Evolutionary conservation across 2,329 filamentous ascomycete species (phyloP).

Genomic region (Talaromyces piceae): DNA sequence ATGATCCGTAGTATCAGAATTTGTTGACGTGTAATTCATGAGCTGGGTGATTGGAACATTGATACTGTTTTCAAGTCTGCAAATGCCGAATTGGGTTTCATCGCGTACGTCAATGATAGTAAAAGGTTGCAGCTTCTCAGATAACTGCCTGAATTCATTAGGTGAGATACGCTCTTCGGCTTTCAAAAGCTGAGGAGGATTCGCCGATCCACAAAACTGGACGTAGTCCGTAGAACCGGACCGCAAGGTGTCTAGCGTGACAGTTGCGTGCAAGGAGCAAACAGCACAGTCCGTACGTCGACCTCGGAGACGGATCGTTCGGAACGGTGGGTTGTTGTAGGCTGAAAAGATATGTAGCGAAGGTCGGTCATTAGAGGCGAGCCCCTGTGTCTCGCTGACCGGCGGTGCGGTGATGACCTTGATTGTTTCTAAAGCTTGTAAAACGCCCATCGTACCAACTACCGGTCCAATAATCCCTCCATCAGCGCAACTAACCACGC

Average conservation of each 20-base stretch:
- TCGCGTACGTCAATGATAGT: conserved; percentile 74
- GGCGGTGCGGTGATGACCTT: conserved; percentile 59
- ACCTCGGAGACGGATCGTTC: conserved; percentile 65
- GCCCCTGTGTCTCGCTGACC: conserved; percentile 11
- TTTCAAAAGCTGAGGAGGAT: conserved; percentile 49
- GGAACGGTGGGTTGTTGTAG: conserved; percentile 49
- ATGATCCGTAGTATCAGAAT: neutral
- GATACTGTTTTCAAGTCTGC: conserved; percentile 64
- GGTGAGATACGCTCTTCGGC: conserved; percentile 63
- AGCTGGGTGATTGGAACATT: conserved; percentile 46
- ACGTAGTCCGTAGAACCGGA: conserved; percentile 71
- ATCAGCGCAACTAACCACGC: conserved; percentile 79
- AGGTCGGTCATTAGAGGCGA: conserved; percentile 11
- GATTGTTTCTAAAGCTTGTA: conserved; percentile 84
- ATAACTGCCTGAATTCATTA: conserved; percentile 45
- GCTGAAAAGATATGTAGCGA: conserved; percentile 38
- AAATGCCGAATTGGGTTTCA: conserved; percentile 75
- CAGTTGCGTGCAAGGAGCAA: conserved; percentile 57
- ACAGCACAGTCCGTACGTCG: conserved; percentile 65
- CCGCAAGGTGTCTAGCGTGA: conserved; percentile 57
- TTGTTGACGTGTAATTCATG: conserved; percentile 19
- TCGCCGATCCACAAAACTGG: conserved; percentile 67
- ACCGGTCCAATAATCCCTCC: conserved; percentile 89
- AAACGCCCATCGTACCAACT: conserved; percentile 83
- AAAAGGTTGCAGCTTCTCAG: conserved; percentile 2